Percentiles rank a stretch among this genome's conserved stretches.
These are phyloP conservation scores for Helenozyma baotianmanensis DNA, from an alignment of 805 yeast species.

Conservation along the genomic window DNA sequence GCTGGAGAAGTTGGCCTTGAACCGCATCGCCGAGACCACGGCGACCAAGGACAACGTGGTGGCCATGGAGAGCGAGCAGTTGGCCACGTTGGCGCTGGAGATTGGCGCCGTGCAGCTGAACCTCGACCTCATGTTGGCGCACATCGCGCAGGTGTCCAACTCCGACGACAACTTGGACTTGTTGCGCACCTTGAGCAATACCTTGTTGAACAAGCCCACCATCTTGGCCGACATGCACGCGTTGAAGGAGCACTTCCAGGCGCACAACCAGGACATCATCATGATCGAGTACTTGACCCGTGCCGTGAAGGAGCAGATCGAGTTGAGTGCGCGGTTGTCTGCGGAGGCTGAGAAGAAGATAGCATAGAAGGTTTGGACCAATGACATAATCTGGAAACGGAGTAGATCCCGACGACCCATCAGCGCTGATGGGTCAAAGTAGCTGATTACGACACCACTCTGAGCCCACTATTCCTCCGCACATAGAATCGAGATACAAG, in stretches of 20 bases:
- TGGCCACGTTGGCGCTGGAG: constrained; percentile 43
- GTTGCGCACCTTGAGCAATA: constrained; percentile 62
- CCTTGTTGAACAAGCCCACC: constrained; percentile 48
- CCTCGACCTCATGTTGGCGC: constrained; percentile 46
- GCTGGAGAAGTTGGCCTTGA: constrained; percentile 55
- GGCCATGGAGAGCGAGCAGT: constrained; percentile 25
- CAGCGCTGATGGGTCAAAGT: too few species aligned
- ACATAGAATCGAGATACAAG: too few species aligned
- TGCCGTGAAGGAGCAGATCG: constrained; percentile 80
- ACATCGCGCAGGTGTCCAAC: constrained; percentile 38
- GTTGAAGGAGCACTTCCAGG: constrained; percentile 57
- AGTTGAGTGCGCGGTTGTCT: constrained; percentile 69
- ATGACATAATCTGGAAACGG: neutral
- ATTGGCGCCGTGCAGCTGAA: constrained; percentile 42
- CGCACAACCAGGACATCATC: constrained; percentile 73
- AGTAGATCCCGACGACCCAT: too few species aligned
- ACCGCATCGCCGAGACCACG: constrained; percentile 35
- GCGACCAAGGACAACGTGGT: constrained; percentile 26
- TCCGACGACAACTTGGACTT: constrained; percentile 51
- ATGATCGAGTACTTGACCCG: constrained; percentile 79
- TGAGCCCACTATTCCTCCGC: too few species aligned
- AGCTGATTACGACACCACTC: too few species aligned
- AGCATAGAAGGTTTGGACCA: constrained; percentile 4
- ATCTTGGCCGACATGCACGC: constrained; percentile 47
- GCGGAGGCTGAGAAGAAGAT: constrained; percentile 30